Conservation (phyloP, 2,329 filamentous ascomycete species). For the Aspergillus brunneoviolaceus region DNA sequence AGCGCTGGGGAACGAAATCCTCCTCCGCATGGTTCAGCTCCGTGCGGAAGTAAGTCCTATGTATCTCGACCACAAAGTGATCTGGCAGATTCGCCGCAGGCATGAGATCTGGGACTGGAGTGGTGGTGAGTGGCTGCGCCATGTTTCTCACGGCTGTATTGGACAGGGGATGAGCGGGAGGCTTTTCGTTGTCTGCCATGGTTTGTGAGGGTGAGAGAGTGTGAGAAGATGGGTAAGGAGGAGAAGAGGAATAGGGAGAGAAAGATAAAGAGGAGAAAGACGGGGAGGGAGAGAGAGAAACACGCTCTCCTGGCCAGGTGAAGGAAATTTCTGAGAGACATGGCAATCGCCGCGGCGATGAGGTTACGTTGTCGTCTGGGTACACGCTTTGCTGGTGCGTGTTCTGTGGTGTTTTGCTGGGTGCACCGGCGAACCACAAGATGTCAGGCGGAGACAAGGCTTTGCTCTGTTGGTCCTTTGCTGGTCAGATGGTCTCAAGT, state of each 20-base stretch:
- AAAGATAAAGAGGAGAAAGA: neutral
- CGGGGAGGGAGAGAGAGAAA: neutral
- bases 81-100: neutral
- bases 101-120: neutral
- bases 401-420: neutral
- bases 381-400: neutral
- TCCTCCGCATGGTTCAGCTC: conserved; percentile 21
- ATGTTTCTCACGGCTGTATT: neutral
- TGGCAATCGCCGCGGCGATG: neutral
- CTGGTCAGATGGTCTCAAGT: too few species aligned
- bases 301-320: neutral
- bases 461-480: neutral
- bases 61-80: conserved; percentile 1
- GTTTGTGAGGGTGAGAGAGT: neutral
- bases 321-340: neutral
- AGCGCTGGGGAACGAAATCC: conserved; percentile 23
- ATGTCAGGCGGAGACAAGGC: neutral
- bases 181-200: neutral
- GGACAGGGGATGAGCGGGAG: neutral
- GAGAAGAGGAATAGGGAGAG: neutral
- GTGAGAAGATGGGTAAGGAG: neutral
- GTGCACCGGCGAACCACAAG: neutral
- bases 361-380: neutral
- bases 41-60: conserved; percentile 22
- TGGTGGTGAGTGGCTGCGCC: neutral